These are phyloP conservation scores for Chenopodium suecicum DNA, from an alignment of 148 eudicot genomes.

Conservation along the genomic window DNA sequence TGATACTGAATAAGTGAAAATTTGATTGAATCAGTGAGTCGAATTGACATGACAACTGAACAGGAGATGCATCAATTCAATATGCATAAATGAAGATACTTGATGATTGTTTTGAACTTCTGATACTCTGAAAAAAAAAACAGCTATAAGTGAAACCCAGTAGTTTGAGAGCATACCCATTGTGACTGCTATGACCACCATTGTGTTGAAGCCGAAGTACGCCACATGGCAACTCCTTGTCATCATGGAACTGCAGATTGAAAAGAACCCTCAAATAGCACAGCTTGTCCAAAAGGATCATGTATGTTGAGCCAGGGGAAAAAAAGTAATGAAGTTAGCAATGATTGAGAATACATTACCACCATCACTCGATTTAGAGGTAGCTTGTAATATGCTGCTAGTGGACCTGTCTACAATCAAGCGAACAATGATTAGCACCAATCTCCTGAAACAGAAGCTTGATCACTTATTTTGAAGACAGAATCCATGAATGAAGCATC, in stretches of 20 bases:
- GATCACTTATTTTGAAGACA: not conserved
- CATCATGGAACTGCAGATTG: constrained; percentile 76
- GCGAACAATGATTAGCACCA: not conserved
- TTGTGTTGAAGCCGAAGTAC: constrained; percentile 68
- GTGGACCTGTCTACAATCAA: constrained; percentile 70
- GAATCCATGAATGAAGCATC: not conserved
- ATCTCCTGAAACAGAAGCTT: not conserved
- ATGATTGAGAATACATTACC: constrained; percentile 41
- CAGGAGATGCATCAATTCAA: not conserved
- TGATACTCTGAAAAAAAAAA: not conserved
- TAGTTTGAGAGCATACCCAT: constrained; percentile 55
- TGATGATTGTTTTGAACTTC: not conserved
- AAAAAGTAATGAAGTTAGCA: not conserved
- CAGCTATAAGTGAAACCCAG: not conserved
- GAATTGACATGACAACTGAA: not conserved
- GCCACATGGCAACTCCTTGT: constrained; percentile 83
- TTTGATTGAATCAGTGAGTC: not conserved
- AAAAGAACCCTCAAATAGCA: not conserved
- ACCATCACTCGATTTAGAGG: constrained; percentile 77
- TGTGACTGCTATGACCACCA: constrained; percentile 88
- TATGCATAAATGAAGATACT: not conserved
- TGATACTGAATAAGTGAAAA: not conserved
- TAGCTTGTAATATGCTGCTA: constrained; percentile 93
- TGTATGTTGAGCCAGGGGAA: not conserved
- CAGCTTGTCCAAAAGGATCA: not conserved